A percentile compares a stretch with the other conserved stretches of the same genome.
These are phyloP conservation scores for Phialemonium atrogriseum DNA, from an alignment of 2,329 filamentous ascomycete genomes.

Conservation along the genomic window DNA sequence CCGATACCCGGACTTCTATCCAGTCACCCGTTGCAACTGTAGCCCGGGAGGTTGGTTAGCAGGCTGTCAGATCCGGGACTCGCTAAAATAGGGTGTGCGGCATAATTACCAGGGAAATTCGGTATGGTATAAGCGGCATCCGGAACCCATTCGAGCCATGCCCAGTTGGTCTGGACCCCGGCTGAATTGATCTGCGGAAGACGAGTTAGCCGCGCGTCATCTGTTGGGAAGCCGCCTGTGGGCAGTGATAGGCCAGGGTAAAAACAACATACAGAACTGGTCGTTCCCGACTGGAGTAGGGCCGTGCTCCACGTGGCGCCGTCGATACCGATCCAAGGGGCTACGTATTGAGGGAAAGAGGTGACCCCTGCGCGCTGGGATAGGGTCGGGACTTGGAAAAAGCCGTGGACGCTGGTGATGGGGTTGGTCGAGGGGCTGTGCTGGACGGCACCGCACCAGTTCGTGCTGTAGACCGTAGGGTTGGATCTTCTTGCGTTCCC, in stretches of 20 bases:
- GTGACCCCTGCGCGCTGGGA: slow-evolving; percentile 9
- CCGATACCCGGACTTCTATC: slow-evolving; percentile 15
- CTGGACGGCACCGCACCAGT: slow-evolving; percentile 18
- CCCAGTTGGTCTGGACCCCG: slow-evolving; percentile 4
- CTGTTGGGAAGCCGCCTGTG: neutral
- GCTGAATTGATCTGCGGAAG: slow-evolving; percentile 2
- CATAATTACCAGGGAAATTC: slow-evolving; percentile 7
- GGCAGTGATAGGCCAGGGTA: neutral
- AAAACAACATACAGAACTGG: slow-evolving; percentile 13
- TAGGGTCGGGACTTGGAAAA: slow-evolving; percentile 14
- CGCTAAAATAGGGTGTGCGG: neutral
- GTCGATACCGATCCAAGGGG: slow-evolving; percentile 17
- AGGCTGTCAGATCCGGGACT: too few relatives aligned
- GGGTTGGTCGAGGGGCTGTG: slow-evolving; percentile 9
- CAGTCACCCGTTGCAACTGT: slow-evolving; percentile 14
- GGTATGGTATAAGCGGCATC: slow-evolving; percentile 2
- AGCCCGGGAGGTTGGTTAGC: too few relatives aligned
- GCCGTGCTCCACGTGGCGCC: slow-evolving; percentile 11
- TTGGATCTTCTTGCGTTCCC: slow-evolving; percentile 8
- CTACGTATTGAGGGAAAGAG: slow-evolving; percentile 14
- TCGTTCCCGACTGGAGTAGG: slow-evolving; percentile 15
- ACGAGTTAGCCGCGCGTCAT: neutral
- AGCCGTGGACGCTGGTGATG: slow-evolving; percentile 13
- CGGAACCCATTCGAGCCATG: slow-evolving; percentile 5
- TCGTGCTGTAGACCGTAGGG: slow-evolving; percentile 8